These are phyloP conservation scores for Cucurbita pepo DNA, from an alignment of 306 rosid genomes.

Conservation along the genomic window DNA sequence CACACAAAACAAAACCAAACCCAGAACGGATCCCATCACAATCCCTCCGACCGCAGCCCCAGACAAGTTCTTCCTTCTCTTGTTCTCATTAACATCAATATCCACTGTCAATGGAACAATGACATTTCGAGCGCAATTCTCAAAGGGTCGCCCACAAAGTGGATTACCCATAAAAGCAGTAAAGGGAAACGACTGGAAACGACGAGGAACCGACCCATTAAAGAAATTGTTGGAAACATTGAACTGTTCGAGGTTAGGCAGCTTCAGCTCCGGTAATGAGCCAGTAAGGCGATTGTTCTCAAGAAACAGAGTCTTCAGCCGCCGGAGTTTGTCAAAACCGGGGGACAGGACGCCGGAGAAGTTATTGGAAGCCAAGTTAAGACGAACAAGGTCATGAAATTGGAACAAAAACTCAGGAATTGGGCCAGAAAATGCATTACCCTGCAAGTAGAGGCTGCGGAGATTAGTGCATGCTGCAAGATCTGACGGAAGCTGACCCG, in stretches of 20 bases:
- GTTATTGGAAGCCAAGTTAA: conserved; percentile 30
- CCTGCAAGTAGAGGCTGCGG: conserved; percentile 46
- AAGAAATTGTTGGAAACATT: conserved; percentile 38
- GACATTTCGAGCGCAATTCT: conserved; percentile 22
- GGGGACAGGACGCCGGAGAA: conserved; percentile 30
- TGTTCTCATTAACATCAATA: conserved; percentile 3
- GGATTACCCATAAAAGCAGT: conserved; percentile 35
- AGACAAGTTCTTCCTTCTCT: conserved; percentile 23
- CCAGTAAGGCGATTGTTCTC: conserved; percentile 35
- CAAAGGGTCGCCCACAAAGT: conserved; percentile 42
- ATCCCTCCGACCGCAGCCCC: conserved; percentile 52
- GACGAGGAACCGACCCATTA: conserved; percentile 38
- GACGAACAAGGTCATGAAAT: conserved; percentile 25
- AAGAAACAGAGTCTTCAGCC: conserved; percentile 31
- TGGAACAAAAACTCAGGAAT: conserved; percentile 24
- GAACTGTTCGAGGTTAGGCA: conserved; percentile 25
- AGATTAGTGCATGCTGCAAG: conserved; percentile 23
- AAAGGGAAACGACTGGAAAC: conserved; percentile 19
- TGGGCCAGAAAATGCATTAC: conserved; percentile 30
- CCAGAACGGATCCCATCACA: conserved; percentile 35
- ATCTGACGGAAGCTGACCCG: conserved; percentile 34
- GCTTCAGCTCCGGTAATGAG: conserved; percentile 14
- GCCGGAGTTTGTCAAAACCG: conserved; percentile 23
- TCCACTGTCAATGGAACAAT: conserved; percentile 9
- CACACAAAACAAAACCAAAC: conserved; percentile 26